Conservation (phyloP, 2,329 filamentous ascomycete species). For the Ceratocystis destructans region DNA sequence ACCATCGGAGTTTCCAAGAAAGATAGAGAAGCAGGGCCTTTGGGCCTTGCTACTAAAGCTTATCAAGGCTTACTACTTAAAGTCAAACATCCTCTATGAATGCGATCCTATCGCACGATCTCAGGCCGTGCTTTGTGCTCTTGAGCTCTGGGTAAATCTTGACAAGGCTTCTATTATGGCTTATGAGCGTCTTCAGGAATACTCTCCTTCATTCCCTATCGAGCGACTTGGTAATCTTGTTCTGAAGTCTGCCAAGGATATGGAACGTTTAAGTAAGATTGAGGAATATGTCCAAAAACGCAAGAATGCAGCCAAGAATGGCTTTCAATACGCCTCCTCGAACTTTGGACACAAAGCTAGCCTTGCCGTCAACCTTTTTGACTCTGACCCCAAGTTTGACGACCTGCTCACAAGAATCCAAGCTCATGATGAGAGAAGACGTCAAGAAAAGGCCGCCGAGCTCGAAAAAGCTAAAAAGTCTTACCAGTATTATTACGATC, state of each 20-base stretch:
- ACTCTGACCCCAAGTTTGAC: not conserved
- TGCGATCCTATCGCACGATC: slow-evolving; percentile 36
- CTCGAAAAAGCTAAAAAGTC: not conserved
- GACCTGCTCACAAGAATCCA: not conserved
- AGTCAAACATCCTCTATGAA: slow-evolving; percentile 26
- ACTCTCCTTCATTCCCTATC: slow-evolving; percentile 32
- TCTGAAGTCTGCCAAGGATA: slow-evolving; percentile 31
- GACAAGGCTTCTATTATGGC: slow-evolving; percentile 33
- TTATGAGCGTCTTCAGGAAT: slow-evolving; percentile 33
- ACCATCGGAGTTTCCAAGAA: not conserved
- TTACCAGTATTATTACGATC: not conserved
- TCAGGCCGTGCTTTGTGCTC: slow-evolving; percentile 39
- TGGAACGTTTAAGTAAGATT: slow-evolving; percentile 32
- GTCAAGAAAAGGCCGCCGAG: not conserved
- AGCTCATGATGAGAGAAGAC: not conserved
- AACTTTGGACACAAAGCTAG: not conserved
- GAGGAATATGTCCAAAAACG: slow-evolving; percentile 31
- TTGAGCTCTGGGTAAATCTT: slow-evolving; percentile 46
- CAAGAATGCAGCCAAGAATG: not conserved
- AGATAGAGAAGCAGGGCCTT: not conserved
- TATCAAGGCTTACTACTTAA: slow-evolving; percentile 27
- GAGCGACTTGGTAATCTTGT: slow-evolving; percentile 32
- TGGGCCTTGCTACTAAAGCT: slow-evolving; percentile 25
- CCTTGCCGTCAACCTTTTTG: not conserved
- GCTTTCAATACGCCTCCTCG: not conserved